phyloP scores from a whole-genome alignment of 1,284 basidiomycete species.

The Tausonia pullulans region DNA sequence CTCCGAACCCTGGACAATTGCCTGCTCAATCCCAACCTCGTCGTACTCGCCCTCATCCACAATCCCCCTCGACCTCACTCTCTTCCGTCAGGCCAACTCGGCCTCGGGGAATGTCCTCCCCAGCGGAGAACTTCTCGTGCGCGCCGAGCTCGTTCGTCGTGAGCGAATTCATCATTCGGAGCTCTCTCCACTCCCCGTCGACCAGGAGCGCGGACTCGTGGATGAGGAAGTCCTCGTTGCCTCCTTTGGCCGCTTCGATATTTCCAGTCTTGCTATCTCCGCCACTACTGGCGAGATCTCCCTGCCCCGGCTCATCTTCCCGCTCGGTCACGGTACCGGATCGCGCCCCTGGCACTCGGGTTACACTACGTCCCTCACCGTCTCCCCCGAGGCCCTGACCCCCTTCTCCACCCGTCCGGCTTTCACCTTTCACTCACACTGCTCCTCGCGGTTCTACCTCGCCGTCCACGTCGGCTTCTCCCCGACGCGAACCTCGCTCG shows the following conservation, averaged over 20 bases:
- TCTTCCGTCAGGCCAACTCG: background rate
- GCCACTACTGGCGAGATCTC: constrained; percentile 23
- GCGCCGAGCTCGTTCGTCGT: constrained; percentile 19
- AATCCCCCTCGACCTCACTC: constrained; percentile 25
- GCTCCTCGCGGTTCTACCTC: constrained; percentile 34
- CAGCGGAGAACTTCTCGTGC: constrained; percentile 18
- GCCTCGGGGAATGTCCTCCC: background rate
- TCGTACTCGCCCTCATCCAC: constrained; percentile 30
- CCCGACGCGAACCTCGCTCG: constrained; percentile 23
- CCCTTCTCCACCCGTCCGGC: constrained; percentile 12
- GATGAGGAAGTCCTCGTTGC: constrained; percentile 33
- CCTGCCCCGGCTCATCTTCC: constrained; percentile 27
- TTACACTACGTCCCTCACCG: constrained; percentile 26
- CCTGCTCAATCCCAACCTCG: constrained; percentile 23
- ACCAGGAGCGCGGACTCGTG: constrained; percentile 17
- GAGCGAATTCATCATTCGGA: constrained; percentile 5
- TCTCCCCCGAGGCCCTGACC: constrained; percentile 6
- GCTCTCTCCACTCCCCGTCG: background rate
- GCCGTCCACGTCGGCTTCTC: constrained; percentile 25
- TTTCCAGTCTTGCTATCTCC: constrained; percentile 20
- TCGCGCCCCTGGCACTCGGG: constrained; percentile 24
- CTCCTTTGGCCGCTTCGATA: constrained; percentile 32
- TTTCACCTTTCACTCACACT: constrained; percentile 22
- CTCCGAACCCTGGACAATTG: constrained; percentile 6
- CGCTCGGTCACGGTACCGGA: constrained; percentile 20